A percentile compares a stretch with the other conserved stretches of the same genome.
These are phyloP conservation scores for Penicillium sp. DNA, from an alignment of 2,329 filamentous ascomycete genomes.

Conservation along the genomic window DNA sequence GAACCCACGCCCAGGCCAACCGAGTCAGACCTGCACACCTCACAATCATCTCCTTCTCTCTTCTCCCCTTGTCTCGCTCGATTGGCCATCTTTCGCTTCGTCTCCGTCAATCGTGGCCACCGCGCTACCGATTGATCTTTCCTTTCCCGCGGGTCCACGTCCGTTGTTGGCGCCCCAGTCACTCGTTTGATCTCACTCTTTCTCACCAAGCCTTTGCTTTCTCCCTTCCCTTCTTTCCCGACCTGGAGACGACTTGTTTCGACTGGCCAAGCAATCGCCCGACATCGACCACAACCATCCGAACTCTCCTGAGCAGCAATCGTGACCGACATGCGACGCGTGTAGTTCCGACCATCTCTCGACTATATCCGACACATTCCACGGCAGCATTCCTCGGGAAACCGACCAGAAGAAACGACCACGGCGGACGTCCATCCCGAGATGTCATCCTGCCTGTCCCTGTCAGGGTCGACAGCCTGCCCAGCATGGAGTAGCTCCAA, in stretches of 20 bases:
- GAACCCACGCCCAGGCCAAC: constrained; percentile 20
- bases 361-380: constrained; percentile 25
- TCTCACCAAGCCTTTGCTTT: constrained; percentile 16
- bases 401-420: not conserved
- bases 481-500: constrained; percentile 72
- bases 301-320: not conserved
- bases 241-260: constrained; percentile 12
- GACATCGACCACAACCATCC: constrained; percentile 1
- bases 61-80: constrained; percentile 13
- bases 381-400: constrained; percentile 17
- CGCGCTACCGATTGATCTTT: constrained; percentile 26
- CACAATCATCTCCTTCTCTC: constrained; percentile 18
- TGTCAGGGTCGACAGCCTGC: constrained; percentile 70
- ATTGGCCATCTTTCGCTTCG: constrained; percentile 22
- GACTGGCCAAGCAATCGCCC: constrained; percentile 18
- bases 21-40: constrained; percentile 13
- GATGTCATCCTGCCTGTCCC: constrained; percentile 62
- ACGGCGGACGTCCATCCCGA: constrained; percentile 31
- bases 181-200: constrained; percentile 23
- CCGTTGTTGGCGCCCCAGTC: constrained; percentile 20
- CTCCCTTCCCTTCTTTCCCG: constrained; percentile 14
- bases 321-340: constrained; percentile 16
- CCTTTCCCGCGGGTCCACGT: constrained; percentile 23
- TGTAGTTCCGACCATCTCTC: constrained; percentile 3
- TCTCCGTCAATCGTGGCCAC: constrained; percentile 19